Percentiles rank a stretch among this genome's conserved stretches.
phyloP scores from a whole-genome alignment of 345 rosid species.

The Euphorbia lathyris region DNA sequence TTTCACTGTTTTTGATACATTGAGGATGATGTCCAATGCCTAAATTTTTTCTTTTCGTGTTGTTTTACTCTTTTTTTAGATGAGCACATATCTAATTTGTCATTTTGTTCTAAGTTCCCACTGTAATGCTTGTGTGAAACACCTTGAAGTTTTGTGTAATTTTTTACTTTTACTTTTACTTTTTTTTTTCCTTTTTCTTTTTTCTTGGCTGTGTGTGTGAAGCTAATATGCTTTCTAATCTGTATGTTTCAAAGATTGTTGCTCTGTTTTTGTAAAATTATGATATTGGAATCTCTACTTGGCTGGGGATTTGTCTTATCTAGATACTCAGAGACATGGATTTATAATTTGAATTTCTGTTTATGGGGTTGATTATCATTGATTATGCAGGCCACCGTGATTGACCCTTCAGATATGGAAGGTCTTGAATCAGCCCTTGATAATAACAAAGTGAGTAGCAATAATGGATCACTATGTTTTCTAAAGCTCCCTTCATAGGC shows the following conservation, averaged over 20 bases:
- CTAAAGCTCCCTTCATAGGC: background rate
- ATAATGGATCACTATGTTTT: background rate
- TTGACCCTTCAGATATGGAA: constrained; percentile 88
- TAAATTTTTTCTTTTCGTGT: background rate
- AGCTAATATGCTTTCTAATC: background rate
- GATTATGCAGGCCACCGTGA: constrained; percentile 74
- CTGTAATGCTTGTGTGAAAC: background rate
- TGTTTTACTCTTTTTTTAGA: background rate
- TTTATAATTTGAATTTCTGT: background rate
- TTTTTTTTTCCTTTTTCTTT: too few relatives aligned
- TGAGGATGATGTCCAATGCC: background rate
- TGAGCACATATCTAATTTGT: background rate
- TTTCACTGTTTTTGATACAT: background rate
- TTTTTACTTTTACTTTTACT: too few relatives aligned
- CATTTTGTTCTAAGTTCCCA: background rate
- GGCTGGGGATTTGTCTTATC: background rate
- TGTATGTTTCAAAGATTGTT: background rate
- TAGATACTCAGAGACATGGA: background rate
- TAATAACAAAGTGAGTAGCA: constrained; percentile 57
- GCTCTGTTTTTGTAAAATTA: background rate
- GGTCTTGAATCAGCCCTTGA: constrained; percentile 76
- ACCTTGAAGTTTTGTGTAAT: background rate
- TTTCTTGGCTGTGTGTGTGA: background rate
- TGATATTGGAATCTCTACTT: background rate
- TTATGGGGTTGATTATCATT: constrained; percentile 5